A percentile compares a stretch with the other conserved stretches of the same genome.
phyloP scores from a whole-genome alignment of 2,329 filamentous ascomycete species.

The Zymoseptoria tritici region DNA sequence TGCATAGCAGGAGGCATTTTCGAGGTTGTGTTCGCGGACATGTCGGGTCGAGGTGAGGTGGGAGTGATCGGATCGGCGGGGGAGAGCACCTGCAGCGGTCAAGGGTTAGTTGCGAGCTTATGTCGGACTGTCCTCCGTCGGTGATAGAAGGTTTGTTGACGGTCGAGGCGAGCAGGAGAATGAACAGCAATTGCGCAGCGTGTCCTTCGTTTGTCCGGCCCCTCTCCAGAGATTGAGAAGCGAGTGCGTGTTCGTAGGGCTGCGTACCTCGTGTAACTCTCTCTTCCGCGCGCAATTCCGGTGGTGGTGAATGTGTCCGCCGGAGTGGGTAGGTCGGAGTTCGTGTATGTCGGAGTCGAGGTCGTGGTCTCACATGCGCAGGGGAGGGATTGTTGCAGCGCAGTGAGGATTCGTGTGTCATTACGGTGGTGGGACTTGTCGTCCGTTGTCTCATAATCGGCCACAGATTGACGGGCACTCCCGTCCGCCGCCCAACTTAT shows the following conservation, averaged over 20 bases:
- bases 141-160: constrained; percentile 1
- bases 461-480: no score
- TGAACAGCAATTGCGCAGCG: neutral
- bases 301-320: neutral
- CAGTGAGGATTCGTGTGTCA: neutral
- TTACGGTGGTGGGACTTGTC: neutral
- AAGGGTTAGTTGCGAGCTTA: constrained; percentile 10
- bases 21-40: constrained; percentile 11
- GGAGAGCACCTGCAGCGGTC: constrained; percentile 4
- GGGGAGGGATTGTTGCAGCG: neutral
- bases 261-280: neutral
- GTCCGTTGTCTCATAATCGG: neutral
- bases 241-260: neutral
- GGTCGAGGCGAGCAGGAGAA: neutral
- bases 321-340: neutral
- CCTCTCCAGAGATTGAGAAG: neutral
- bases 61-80: constrained; percentile 21
- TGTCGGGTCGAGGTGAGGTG: constrained; percentile 21
- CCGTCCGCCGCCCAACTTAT: no score
- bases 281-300: neutral
- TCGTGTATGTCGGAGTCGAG: neutral
- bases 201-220: neutral
- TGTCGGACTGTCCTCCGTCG: neutral
- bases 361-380: neutral
- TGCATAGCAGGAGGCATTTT: constrained; percentile 22